Evolutionary conservation across 495 filamentous ascomycete species (phyloP).

Genomic region (Pyronema domesticum): DNA sequence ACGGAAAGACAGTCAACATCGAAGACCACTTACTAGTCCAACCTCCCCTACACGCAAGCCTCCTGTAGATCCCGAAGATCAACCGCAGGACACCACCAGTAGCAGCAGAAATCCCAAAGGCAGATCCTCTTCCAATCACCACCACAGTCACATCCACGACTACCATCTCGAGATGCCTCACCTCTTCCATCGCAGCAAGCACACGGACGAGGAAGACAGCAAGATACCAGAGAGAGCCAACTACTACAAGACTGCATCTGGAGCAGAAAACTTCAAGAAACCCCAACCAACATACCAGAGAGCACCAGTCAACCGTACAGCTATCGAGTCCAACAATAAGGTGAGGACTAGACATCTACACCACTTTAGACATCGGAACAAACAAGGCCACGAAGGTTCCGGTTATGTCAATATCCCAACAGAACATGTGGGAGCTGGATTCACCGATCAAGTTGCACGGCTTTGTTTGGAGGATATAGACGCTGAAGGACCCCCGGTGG

Average conservation of each 20-base stretch:
- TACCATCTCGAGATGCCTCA: conserved; percentile 11
- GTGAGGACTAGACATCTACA: background rate
- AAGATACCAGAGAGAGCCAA: conserved; percentile 1
- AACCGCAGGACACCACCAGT: background rate
- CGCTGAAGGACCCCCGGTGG: background rate
- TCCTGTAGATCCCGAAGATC: background rate
- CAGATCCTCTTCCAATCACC: background rate
- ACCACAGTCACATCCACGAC: background rate
- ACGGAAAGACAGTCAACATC: conserved; percentile 18
- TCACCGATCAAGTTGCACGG: conserved; percentile 13
- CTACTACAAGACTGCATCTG: conserved; percentile 1
- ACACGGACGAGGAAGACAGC: background rate
- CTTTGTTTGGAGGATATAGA: conserved; percentile 18
- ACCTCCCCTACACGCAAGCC: background rate
- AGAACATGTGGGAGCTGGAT: background rate
- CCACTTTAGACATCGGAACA: background rate
- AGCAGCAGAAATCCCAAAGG: background rate
- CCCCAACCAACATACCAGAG: conserved; percentile 4
- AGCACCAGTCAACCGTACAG: background rate
- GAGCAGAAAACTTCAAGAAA: conserved; percentile 1
- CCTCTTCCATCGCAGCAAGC: conserved; percentile 2
- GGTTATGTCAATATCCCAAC: background rate
- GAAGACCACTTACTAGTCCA: conserved; percentile 13
- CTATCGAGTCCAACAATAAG: conserved; percentile 1
- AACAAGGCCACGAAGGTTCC: background rate